Conservation (phyloP, 2,329 filamentous ascomycete species). For the Shiraia bambusicola region DNA sequence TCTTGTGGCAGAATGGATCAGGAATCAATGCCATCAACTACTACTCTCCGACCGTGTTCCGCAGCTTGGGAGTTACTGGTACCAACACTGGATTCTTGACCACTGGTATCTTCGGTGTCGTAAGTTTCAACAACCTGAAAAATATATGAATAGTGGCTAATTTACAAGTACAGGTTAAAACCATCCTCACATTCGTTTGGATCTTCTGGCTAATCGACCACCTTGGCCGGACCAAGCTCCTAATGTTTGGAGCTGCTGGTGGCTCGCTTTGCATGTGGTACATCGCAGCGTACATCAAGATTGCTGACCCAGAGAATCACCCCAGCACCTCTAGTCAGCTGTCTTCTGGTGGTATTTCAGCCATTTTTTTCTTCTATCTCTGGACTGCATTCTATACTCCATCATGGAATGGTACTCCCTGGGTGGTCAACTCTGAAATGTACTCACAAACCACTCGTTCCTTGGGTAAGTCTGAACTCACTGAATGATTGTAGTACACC, state of each 20-base stretch:
- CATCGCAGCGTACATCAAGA: slow-evolving; percentile 61
- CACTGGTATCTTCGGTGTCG: slow-evolving; percentile 74
- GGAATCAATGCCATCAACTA: slow-evolving; percentile 78
- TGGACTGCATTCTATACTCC: slow-evolving; percentile 73
- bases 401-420: slow-evolving; percentile 72
- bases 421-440: slow-evolving; percentile 75
- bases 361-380: slow-evolving; percentile 72
- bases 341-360: slow-evolving; percentile 57
- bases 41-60: slow-evolving; percentile 72
- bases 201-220: slow-evolving; percentile 68
- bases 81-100: slow-evolving; percentile 65
- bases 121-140: slow-evolving; percentile 38
- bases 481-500: neutral
- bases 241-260: slow-evolving; percentile 64
- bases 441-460: slow-evolving; percentile 67
- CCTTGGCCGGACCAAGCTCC: slow-evolving; percentile 61
- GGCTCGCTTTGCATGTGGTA: slow-evolving; percentile 66
- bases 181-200: slow-evolving; percentile 67
- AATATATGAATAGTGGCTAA: neutral
- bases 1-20: slow-evolving; percentile 75
- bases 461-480: slow-evolving; percentile 56
- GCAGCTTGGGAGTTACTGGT: slow-evolving; percentile 62
- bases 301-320: slow-evolving; percentile 47
- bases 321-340: slow-evolving; percentile 33
- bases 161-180: slow-evolving; percentile 52